Base-by-base conservation (phyloP, 108 stramenopile species). In the Fragilariopsis cylindrus region DNA sequence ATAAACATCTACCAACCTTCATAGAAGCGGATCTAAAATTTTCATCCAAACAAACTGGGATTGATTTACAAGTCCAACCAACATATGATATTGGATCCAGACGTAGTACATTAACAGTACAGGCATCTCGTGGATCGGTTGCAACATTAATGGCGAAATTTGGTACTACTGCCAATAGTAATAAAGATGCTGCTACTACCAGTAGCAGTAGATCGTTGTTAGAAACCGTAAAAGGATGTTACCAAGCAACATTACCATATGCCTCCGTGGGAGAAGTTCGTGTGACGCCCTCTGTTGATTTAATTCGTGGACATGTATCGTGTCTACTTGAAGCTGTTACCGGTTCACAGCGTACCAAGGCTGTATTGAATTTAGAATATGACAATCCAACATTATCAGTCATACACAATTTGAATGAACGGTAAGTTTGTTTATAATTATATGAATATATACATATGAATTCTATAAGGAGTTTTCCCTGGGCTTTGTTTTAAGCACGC, bases 321-420 rank as follows among this genome's bases (percentile, higher is more conserved):
- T 86, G 82, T 69, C 47, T 58, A 0, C 18, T 87, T 21, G 82
- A 87, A 71, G 86, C 75, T 43, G 79, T 76, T 5, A 83, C 82
- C 6, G 74, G 71, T 11, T 62, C 73, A 3, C 77, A 78, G 42
- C 75, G 80, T 7, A 87, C 82, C 57, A 81, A 87, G 69, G 77
- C 82, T 9, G 71, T 84, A 46, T 53, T 87, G 43, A 76, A 87
- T 69, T 68, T 83, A 63, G 66, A 79, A 49, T 76, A 78, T 48
- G 43, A 76, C 46, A 75, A 87, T 68, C 86, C 86, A 15, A 83
- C 82, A 11, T 53, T 87, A 39, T 70, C 76, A 5, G 73, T 87
- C 1, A 70, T 87, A 7, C 82, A 87, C 63, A 69, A 72, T 7
- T 18, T 87, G 46, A 74, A 83, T 72, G 86, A 78, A 58, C 57